Percentiles rank a stretch among this genome's conserved stretches.
Conservation (phyloP, 495 filamentous ascomycete species). For the Neurospora pannonica region DNA sequence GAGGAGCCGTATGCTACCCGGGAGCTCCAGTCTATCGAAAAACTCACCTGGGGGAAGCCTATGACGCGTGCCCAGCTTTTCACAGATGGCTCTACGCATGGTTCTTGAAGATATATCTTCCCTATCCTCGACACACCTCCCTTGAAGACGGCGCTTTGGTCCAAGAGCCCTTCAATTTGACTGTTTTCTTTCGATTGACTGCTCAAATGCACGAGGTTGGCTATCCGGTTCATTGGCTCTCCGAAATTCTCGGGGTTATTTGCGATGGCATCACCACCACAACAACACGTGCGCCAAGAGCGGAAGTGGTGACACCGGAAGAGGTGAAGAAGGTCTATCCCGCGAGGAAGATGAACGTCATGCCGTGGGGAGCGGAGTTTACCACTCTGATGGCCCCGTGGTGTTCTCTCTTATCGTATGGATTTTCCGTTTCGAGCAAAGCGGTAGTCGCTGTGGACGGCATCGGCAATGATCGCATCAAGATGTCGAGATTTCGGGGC, state of each 20-base stretch:
- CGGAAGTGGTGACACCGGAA: background rate
- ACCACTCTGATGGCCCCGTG: constrained; percentile 22
- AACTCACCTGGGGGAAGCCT: constrained; percentile 1
- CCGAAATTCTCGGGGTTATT: constrained; percentile 16
- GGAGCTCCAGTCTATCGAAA: constrained; percentile 5
- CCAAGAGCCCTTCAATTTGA: constrained; percentile 23
- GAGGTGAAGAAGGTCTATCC: constrained; percentile 10
- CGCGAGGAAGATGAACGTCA: constrained; percentile 10
- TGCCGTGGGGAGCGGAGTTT: constrained; percentile 23
- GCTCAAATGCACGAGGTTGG: constrained; percentile 18
- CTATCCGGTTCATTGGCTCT: constrained; percentile 30
- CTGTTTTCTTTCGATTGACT: constrained; percentile 21
- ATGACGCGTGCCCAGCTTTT: constrained; percentile 18
- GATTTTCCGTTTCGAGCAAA: constrained; percentile 9
- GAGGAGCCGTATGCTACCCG: constrained; percentile 12
- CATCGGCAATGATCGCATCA: constrained; percentile 19
- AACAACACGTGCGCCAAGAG: constrained; percentile 16
- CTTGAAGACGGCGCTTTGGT: background rate
- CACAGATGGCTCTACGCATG: constrained; percentile 22
- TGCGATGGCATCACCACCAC: constrained; percentile 18
- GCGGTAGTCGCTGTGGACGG: constrained; percentile 11
- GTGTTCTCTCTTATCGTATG: constrained; percentile 20
- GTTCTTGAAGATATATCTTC: constrained; percentile 29
- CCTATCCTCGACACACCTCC: constrained; percentile 5
- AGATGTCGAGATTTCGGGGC: background rate